These are phyloP conservation scores for Sporisorium graminicola DNA, from an alignment of 1,284 basidiomycete species.

Conservation along the genomic window DNA sequence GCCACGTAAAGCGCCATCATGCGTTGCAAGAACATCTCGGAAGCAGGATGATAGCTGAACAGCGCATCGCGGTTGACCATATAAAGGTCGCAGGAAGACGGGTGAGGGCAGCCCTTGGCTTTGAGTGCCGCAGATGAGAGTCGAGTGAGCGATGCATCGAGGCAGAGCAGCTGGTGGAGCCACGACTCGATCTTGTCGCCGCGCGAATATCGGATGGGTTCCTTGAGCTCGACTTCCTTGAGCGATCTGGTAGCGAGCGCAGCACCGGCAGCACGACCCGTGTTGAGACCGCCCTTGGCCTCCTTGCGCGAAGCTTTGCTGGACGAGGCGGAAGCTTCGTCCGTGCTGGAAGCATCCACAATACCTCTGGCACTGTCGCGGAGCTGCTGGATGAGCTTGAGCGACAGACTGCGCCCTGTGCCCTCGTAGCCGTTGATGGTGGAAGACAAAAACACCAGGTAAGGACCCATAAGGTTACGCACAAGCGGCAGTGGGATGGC, in stretches of 20 bases:
- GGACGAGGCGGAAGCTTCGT: conserved; percentile 73
- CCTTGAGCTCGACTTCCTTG: conserved; percentile 93
- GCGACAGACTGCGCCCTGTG: conserved; percentile 93
- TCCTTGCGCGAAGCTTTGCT: conserved; percentile 72
- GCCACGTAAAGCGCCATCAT: conserved; percentile 99
- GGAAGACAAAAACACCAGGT: conserved; percentile 97
- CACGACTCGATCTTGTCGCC: conserved; percentile 94
- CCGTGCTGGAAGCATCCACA: conserved; percentile 30
- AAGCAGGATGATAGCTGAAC: conserved; percentile 96
- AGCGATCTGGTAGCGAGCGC: conserved; percentile 78
- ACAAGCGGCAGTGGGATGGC: conserved; percentile 97
- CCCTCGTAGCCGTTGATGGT: conserved; percentile 99
- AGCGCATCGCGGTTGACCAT: conserved; percentile 96
- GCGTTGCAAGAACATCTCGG: conserved; percentile 94
- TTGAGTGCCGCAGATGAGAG: conserved; percentile 70
- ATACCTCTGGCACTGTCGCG: conserved; percentile 78
- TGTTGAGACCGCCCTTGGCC: conserved; percentile 46
- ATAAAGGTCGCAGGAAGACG: conserved; percentile 92
- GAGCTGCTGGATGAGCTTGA: conserved; percentile 97
- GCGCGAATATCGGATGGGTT: conserved; percentile 90
- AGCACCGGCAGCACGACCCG: conserved; percentile 49
- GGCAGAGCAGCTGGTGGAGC: conserved; percentile 90
- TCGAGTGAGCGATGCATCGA: conserved; percentile 85
- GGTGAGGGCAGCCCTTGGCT: conserved; percentile 77
- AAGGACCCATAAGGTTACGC: conserved; percentile 92